These are phyloP conservation scores for Suillus fuscotomentosus DNA, from an alignment of 768 basidiomycete species.

Conservation along the genomic window DNA sequence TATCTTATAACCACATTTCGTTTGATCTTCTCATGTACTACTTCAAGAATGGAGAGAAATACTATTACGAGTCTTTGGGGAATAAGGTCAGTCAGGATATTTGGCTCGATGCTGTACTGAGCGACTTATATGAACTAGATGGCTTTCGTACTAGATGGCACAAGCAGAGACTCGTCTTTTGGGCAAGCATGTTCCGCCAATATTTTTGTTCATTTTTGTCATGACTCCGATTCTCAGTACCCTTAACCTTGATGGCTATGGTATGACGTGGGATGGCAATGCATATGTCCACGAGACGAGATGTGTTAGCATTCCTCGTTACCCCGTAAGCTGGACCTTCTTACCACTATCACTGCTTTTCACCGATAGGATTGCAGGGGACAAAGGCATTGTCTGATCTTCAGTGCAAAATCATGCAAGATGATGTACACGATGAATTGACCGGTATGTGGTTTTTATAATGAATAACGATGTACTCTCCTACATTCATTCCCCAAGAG, in stretches of 20 bases:
- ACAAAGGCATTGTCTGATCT: constrained; percentile 9
- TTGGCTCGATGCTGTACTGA: background rate
- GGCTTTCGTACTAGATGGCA: background rate
- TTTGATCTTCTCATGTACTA: constrained; percentile 17
- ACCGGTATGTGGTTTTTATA: constrained; percentile 6
- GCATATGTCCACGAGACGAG: background rate
- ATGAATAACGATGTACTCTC: background rate
- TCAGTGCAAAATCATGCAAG: constrained; percentile 10
- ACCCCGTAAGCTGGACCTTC: constrained; percentile 7
- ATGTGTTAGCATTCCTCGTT: background rate
- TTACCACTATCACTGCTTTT: background rate
- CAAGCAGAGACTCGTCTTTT: background rate
- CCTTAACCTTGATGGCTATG: background rate
- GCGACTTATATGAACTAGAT: background rate
- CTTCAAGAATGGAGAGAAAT: constrained; percentile 11
- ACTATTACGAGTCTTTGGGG: background rate
- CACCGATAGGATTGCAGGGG: constrained; percentile 8
- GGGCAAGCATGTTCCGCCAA: background rate
- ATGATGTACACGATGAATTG: constrained; percentile 7
- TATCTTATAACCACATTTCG: constrained; percentile 16
- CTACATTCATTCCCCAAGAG: background rate
- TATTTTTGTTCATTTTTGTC: background rate
- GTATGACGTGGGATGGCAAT: constrained; percentile 12
- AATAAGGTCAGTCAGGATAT: background rate
- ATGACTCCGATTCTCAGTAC: background rate